These are phyloP conservation scores for Ambrosia artemisiifolia DNA, from an alignment of 129 eudicot genomes.

Conservation along the genomic window DNA sequence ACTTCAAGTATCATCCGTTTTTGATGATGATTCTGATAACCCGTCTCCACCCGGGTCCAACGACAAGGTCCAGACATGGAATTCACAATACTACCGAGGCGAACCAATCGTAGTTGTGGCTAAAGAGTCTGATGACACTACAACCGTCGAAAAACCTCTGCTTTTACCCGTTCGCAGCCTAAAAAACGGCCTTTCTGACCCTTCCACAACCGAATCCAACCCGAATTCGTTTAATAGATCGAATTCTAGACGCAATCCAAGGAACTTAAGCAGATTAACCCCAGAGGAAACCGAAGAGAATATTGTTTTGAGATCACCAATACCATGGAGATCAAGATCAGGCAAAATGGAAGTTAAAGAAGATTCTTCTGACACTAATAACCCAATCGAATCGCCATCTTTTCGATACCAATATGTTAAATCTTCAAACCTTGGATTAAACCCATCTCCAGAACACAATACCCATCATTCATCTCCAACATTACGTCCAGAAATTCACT, in stretches of 20 bases:
- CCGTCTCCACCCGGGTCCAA: slow-evolving; percentile 15
- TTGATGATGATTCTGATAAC: slow-evolving; percentile 68
- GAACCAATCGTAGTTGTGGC: slow-evolving; percentile 70
- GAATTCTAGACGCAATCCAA: slow-evolving; percentile 26
- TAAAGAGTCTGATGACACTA: slow-evolving; percentile 36
- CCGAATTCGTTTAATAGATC: slow-evolving; percentile 22
- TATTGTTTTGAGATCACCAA: slow-evolving; percentile 75
- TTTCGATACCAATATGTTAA: slow-evolving; percentile 39
- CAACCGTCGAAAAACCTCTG: slow-evolving; percentile 50
- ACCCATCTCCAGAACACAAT: slow-evolving; percentile 17
- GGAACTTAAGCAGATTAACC: slow-evolving; percentile 28
- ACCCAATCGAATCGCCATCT: slow-evolving; percentile 35
- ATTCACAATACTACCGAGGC: slow-evolving; percentile 64
- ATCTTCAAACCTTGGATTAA: slow-evolving; percentile 31
- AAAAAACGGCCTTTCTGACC: slow-evolving; percentile 40
- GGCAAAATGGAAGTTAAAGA: slow-evolving; percentile 57
- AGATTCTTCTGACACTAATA: slow-evolving; percentile 26
- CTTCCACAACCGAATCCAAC: neutral
- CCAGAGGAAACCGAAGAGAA: slow-evolving; percentile 39
- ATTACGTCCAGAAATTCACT: slow-evolving; percentile 39
- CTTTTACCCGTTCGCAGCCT: slow-evolving; percentile 74
- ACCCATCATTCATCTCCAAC: neutral
- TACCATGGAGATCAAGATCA: slow-evolving; percentile 98
- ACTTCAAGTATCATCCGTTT: slow-evolving; percentile 86
- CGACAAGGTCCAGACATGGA: slow-evolving; percentile 58